Conservation (phyloP, 2,329 filamentous ascomycete species). For the Escovopsis sp. region DNA sequence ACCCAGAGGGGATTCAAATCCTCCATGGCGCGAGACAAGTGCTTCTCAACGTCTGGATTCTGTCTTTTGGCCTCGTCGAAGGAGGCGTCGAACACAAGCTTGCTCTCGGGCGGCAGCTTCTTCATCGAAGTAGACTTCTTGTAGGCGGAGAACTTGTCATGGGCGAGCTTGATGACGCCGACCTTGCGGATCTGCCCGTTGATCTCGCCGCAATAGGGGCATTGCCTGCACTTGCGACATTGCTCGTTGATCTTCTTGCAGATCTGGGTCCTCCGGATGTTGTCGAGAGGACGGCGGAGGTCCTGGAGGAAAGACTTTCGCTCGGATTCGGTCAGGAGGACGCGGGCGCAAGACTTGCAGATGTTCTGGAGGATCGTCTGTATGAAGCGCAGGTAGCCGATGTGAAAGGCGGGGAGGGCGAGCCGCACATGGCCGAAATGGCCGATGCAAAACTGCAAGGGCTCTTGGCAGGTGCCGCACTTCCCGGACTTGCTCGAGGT, state of each 20-base stretch:
- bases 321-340: constrained; percentile 69
- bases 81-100: constrained; percentile 71
- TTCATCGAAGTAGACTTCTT: constrained; percentile 77
- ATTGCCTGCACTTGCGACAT: constrained; percentile 73
- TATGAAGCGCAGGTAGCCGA: constrained; percentile 88
- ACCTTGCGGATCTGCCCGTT: constrained; percentile 91
- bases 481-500: constrained; percentile 69
- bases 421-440: constrained; percentile 92
- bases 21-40: constrained; percentile 82
- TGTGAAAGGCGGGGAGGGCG: constrained; percentile 83
- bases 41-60: constrained; percentile 75
- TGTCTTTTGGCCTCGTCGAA: constrained; percentile 65
- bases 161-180: constrained; percentile 80
- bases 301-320: constrained; percentile 64
- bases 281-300: constrained; percentile 72
- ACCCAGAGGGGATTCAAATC: constrained; percentile 83
- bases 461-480: constrained; percentile 72
- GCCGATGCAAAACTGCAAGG: constrained; percentile 72
- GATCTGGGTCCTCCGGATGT: constrained; percentile 66
- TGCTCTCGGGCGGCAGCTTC: constrained; percentile 69
- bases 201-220: constrained; percentile 62
- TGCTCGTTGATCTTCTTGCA: constrained; percentile 80
- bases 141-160: constrained; percentile 81
- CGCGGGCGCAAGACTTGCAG: constrained; percentile 79
- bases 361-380: constrained; percentile 87